phyloP scores from a whole-genome alignment of 495 filamentous ascomycete genomes.

The Platismatia glauca region DNA sequence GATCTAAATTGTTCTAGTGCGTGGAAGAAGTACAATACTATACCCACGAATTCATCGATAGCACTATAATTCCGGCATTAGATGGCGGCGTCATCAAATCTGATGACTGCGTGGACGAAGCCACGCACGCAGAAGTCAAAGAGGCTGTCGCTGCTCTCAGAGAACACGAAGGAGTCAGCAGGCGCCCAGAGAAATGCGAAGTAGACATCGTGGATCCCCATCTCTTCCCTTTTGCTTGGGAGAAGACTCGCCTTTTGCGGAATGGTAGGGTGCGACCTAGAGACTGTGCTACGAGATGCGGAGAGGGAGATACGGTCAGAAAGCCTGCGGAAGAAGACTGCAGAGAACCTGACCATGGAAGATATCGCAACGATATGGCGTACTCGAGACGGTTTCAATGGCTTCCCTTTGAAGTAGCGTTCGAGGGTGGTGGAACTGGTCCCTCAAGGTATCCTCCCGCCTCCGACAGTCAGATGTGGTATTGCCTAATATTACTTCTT shows the following conservation, averaged over 20 bases:
- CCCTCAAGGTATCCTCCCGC: no score
- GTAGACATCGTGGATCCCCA: constrained; percentile 37
- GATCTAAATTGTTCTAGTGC: background rate
- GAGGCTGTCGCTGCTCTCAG: background rate
- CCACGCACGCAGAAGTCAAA: background rate
- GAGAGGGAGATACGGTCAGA: no score
- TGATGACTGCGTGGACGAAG: no score
- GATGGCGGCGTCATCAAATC: background rate
- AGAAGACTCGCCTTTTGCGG: constrained; percentile 32
- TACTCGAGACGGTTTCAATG: no score
- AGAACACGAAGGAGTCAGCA: background rate
- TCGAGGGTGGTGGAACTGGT: no score
- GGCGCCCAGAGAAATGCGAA: background rate
- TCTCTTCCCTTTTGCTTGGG: constrained; percentile 40
- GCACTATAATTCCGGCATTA: background rate
- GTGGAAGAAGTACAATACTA: background rate
- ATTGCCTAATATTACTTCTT: constrained; percentile 23
- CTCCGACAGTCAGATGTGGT: no score
- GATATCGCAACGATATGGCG: no score
- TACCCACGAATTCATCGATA: background rate
- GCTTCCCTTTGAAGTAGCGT: no score
- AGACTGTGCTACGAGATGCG: no score
- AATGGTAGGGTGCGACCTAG: no score
- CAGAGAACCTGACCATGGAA: no score
- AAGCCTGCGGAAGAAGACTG: no score